These are phyloP conservation scores for Pseudogymnoascus destructans DNA, from an alignment of 2,329 filamentous ascomycete genomes.

Conservation along the genomic window DNA sequence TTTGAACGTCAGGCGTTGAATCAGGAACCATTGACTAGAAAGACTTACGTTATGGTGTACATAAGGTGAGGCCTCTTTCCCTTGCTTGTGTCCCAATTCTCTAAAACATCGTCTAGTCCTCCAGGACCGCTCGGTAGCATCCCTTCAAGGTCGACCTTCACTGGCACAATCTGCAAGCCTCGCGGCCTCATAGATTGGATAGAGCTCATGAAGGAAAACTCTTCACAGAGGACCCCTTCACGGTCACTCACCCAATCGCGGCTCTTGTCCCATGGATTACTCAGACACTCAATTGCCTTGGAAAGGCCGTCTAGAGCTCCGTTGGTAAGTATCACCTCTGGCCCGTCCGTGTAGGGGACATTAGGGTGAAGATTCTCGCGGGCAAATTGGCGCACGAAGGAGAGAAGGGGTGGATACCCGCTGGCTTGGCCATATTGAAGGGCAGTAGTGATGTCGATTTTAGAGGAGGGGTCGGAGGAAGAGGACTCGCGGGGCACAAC, in stretches of 20 bases:
- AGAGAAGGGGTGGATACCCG: slow-evolving; percentile 66
- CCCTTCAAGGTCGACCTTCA: slow-evolving; percentile 65
- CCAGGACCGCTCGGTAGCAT: slow-evolving; percentile 64
- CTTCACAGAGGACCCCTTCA: slow-evolving; percentile 68
- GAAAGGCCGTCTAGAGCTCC: slow-evolving; percentile 76
- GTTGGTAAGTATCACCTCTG: slow-evolving; percentile 66
- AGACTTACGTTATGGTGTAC: slow-evolving; percentile 75
- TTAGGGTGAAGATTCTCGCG: slow-evolving; percentile 66
- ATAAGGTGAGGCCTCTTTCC: slow-evolving; percentile 71
- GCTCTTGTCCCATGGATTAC: slow-evolving; percentile 59
- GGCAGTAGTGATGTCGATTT: slow-evolving; percentile 69
- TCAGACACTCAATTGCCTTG: slow-evolving; percentile 65
- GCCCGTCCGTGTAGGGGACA: slow-evolving; percentile 62
- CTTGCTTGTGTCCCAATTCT: slow-evolving; percentile 64
- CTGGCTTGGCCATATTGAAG: slow-evolving; percentile 78
- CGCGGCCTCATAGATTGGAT: slow-evolving; percentile 51
- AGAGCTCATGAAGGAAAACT: slow-evolving; percentile 70
- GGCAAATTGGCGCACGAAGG: slow-evolving; percentile 68
- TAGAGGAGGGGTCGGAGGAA: slow-evolving; percentile 45
- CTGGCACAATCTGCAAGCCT: slow-evolving; percentile 52
- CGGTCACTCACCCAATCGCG: slow-evolving; percentile 53
- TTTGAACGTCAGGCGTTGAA: slow-evolving; percentile 12
- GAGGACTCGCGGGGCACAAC: slow-evolving; percentile 56
- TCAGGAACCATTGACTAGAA: slow-evolving; percentile 1
- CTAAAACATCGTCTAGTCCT: slow-evolving; percentile 63